Evolutionary conservation across 306 rosid species (phyloP), one percentile per base, ranked within the genome.

Genomic region (Begonia fuchsioides): DNA sequence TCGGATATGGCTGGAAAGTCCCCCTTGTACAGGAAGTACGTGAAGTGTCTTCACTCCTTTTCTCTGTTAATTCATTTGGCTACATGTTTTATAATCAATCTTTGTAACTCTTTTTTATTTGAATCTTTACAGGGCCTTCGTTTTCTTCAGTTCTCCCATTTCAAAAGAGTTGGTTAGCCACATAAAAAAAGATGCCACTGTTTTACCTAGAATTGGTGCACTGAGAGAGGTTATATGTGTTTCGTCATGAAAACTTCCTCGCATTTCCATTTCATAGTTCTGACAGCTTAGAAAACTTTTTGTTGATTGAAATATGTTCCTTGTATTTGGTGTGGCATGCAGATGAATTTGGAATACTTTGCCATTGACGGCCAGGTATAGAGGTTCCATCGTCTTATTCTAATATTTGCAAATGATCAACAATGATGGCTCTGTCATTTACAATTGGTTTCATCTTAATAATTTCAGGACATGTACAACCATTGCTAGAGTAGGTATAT

Each of bases 321-420:
- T 40, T 26, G 49, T 65, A 47, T 61, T 74, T 60, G 56, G 57
- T 53, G 56, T 74, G 53, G 54, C 52, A 39, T 76, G 90, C 86
- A 90, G 97, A 81, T 90, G 97, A 90, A 90, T 73, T 71, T 90
- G 82, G 97, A 90, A 67, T 90, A 79, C 62, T 90, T 81, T 73
- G 81, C 95, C 38, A 90, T 83, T 53, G 97, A 90, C 68, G 68
- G 87, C 68, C 97, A 90, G 97, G 97, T 90, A n/a, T n/a, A 73
- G 58, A 52, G 61, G 53, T 59, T 68, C 8, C 38, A 49, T 49
- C 60, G 8, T 53, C 41, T 71, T 41, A 48, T 10, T 52, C 47
- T 54, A 50, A 61, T 39, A 9, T 43, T 43, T 51, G 13, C 43
- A 19, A 49, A 12, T 59, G 39, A 11, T 13, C 51, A 49, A 51